A percentile compares a stretch with the other conserved stretches of the same genome.
Evolutionary conservation across 345 rosid genomes (phyloP).

Genomic region (Rhodomyrtus tomentosa): DNA sequence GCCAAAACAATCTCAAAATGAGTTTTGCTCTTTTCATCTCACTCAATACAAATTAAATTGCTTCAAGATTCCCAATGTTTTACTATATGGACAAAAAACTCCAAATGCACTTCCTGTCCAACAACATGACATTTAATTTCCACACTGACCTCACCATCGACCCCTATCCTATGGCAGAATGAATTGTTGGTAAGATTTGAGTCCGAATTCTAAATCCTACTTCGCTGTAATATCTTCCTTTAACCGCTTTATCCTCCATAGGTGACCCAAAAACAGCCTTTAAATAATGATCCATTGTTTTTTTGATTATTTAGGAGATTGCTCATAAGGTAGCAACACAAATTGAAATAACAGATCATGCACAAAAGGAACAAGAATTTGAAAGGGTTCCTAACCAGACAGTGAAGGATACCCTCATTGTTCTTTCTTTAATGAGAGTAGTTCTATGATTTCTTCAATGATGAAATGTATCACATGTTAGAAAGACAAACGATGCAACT

Average conservation of each 20-base stretch:
- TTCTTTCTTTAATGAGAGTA: background rate
- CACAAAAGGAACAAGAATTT: background rate
- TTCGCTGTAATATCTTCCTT: background rate
- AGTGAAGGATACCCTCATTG: background rate
- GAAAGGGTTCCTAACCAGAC: background rate
- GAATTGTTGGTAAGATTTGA: background rate
- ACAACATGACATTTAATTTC: background rate
- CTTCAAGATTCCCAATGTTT: background rate
- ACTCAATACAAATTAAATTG: background rate
- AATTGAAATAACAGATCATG: background rate
- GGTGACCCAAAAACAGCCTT: background rate
- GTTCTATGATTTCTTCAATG: background rate
- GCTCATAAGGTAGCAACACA: background rate
- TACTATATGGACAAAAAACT: background rate
- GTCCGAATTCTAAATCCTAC: background rate
- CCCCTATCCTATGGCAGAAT: background rate
- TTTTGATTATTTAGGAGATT: background rate
- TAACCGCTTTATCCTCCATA: background rate
- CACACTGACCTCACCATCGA: background rate
- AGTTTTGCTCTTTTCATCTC: background rate
- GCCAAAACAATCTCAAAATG: background rate
- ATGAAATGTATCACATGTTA: background rate
- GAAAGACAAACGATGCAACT: background rate
- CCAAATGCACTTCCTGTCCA: background rate
- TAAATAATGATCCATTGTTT: background rate